phyloP scores from a whole-genome alignment of 2,329 filamentous ascomycete genomes.

The Mycosphaerella sp. region DNA sequence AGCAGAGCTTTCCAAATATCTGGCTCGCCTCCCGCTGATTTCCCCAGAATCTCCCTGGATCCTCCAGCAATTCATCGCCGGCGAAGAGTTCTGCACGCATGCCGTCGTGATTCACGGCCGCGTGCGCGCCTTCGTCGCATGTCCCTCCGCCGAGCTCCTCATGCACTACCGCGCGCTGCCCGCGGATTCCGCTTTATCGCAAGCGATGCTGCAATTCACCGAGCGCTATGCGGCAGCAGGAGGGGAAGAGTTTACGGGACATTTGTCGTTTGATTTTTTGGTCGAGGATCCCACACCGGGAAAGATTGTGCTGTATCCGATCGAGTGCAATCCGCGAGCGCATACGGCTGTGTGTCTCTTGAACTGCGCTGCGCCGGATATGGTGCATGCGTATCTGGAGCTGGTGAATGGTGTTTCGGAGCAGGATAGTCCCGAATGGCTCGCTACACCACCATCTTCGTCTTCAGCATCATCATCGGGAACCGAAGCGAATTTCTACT shows the following conservation, averaged over 20 bases:
- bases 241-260: conserved; percentile 55
- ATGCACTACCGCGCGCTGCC: conserved; percentile 63
- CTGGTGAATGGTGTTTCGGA: conserved; percentile 32
- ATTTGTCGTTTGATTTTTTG: conserved; percentile 67
- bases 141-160: conserved; percentile 55
- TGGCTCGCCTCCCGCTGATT: conserved; percentile 52
- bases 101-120: conserved; percentile 59
- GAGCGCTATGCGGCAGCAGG: conserved; percentile 49
- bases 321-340: conserved; percentile 65
- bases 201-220: conserved; percentile 61
- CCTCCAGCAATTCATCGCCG: conserved; percentile 62
- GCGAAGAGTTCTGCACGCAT: conserved; percentile 66
- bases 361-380: conserved; percentile 38
- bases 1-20: conserved; percentile 49
- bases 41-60: conserved; percentile 55
- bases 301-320: conserved; percentile 51
- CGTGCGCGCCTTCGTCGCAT: conserved; percentile 62
- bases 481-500: conserved; percentile 47
- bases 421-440: conserved; percentile 19
- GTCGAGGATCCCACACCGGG: conserved; percentile 41
- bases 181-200: conserved; percentile 48
- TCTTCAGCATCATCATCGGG: conserved; percentile 15
- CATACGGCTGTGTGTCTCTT: conserved; percentile 64
- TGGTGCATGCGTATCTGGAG: conserved; percentile 50
- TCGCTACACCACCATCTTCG: conserved; percentile 10